These are phyloP conservation scores for Inosperma sp. DNA, from an alignment of 768 basidiomycete genomes.

Conservation along the genomic window DNA sequence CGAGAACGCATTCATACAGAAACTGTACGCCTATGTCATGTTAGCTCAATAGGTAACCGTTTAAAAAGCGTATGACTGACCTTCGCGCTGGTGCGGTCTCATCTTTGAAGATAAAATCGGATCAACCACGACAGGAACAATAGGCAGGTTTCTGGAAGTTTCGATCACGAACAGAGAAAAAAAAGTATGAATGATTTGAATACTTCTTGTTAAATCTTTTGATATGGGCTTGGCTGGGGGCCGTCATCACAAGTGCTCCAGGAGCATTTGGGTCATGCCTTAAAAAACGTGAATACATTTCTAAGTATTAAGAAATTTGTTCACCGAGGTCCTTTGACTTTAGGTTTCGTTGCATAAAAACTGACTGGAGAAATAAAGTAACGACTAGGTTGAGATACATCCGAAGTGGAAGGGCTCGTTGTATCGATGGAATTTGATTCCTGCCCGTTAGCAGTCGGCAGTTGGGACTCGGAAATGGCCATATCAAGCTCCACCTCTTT, in stretches of 20 bases:
- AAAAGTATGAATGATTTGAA: background rate
- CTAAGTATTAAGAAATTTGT: conserved; percentile 15
- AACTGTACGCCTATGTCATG: conserved; percentile 63
- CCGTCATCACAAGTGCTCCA: conserved; percentile 83
- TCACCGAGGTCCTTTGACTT: conserved; percentile 46
- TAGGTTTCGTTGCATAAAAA: conserved; percentile 53
- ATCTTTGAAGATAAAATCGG: conserved; percentile 73
- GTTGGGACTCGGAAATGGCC: conserved; percentile 44
- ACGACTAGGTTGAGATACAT: conserved; percentile 6
- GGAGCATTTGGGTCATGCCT: conserved; percentile 77
- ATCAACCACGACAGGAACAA: conserved; percentile 86
- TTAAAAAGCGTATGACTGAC: conserved; percentile 29
- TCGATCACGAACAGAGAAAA: conserved; percentile 8
- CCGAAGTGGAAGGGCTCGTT: background rate
- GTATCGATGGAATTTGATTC: background rate
- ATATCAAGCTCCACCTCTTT: conserved; percentile 61
- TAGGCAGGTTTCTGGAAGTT: conserved; percentile 46
- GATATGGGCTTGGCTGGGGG: conserved; percentile 64
- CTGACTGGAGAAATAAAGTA: conserved; percentile 51
- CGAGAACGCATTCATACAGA: conserved; percentile 96
- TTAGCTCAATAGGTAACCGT: background rate
- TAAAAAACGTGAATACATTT: background rate
- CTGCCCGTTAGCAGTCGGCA: conserved; percentile 39
- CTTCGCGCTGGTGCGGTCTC: conserved; percentile 88
- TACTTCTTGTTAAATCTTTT: conserved; percentile 70